A percentile compares a stretch with the other conserved stretches of the same genome.
Conservation (phyloP, 2,329 filamentous ascomycete genomes). For the Davidsoniella virescens region DNA sequence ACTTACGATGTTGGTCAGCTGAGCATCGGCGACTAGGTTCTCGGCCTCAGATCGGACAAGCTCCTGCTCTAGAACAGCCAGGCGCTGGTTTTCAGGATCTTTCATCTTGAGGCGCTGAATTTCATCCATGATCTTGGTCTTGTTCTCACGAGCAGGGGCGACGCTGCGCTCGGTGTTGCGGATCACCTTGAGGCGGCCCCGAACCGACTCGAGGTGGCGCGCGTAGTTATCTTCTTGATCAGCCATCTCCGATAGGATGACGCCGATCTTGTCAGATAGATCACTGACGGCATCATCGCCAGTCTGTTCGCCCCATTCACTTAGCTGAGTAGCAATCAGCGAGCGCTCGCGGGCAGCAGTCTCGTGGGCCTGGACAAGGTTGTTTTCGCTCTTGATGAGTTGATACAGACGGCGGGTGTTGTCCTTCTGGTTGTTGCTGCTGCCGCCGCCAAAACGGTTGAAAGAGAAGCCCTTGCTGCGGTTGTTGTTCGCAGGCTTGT, state of each 20-base stretch:
- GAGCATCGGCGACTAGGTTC: constrained; percentile 88
- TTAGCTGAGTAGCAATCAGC: constrained; percentile 75
- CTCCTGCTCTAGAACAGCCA: constrained; percentile 85
- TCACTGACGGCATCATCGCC: constrained; percentile 76
- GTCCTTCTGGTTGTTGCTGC: constrained; percentile 57
- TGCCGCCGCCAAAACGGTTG: constrained; percentile 58
- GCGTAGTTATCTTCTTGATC: constrained; percentile 87
- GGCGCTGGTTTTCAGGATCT: constrained; percentile 67
- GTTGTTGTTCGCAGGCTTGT: constrained; percentile 24
- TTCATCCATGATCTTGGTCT: constrained; percentile 78
- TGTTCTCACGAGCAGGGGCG: constrained; percentile 77
- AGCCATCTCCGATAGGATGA: constrained; percentile 79
- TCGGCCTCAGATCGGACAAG: constrained; percentile 91
- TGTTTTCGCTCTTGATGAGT: constrained; percentile 90
- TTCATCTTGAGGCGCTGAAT: constrained; percentile 84
- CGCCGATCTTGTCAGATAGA: constrained; percentile 88
- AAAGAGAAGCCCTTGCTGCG: constrained; percentile 64
- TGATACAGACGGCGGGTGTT: constrained; percentile 77
- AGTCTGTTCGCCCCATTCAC: constrained; percentile 90
- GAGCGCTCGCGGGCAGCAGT: constrained; percentile 69
- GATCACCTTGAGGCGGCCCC: constrained; percentile 72
- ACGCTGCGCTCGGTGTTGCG: constrained; percentile 92
- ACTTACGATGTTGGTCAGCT: constrained; percentile 82
- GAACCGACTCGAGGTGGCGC: constrained; percentile 71
- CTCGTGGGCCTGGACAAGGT: constrained; percentile 71